phyloP scores from a whole-genome alignment of 2,329 filamentous ascomycete species.

The Colletotrichum chlorophyti region DNA sequence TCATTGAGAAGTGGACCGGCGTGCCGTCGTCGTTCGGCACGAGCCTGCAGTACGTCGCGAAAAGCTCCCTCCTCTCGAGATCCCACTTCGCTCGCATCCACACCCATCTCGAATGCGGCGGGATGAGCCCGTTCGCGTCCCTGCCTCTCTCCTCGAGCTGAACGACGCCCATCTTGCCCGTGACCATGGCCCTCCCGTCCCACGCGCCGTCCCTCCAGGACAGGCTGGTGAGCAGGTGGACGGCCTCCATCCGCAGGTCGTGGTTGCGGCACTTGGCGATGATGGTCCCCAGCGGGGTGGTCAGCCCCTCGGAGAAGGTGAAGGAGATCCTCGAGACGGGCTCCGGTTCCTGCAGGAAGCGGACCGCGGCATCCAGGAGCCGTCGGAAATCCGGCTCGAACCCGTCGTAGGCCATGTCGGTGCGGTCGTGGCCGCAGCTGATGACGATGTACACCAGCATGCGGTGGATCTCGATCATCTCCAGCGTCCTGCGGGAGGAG shows the following conservation, averaged over 20 bases:
- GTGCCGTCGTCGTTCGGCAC: conserved; percentile 6
- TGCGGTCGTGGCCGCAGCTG: conserved; percentile 23
- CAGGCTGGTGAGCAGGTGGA: conserved; percentile 15
- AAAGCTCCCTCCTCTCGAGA: conserved; percentile 15
- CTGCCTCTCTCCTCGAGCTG: conserved; percentile 30
- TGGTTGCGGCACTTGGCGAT: conserved; percentile 30
- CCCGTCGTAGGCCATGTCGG: conserved; percentile 28
- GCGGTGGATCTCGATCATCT: conserved; percentile 25
- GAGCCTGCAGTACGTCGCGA: conserved; percentile 19
- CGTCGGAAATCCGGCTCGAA: conserved; percentile 26
- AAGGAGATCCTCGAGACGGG: conserved; percentile 1
- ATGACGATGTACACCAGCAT: conserved; percentile 18
- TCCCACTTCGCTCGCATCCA: conserved; percentile 27
- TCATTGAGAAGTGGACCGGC: neutral
- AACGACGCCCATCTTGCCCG: conserved; percentile 27
- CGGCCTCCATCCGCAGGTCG: conserved; percentile 26
- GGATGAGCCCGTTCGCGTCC: conserved; percentile 22
- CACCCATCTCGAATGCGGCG: conserved; percentile 25
- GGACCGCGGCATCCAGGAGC: conserved; percentile 17
- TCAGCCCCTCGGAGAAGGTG: conserved; percentile 26
- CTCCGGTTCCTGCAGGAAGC: conserved; percentile 19
- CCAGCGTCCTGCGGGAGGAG: conserved; percentile 4
- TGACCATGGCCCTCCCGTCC: conserved; percentile 25
- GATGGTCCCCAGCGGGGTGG: conserved; percentile 22
- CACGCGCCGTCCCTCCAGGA: conserved; percentile 28